These are phyloP conservation scores for Phytophthora pistaciae DNA, from an alignment of 352 stramenopile species.

Conservation along the genomic window DNA sequence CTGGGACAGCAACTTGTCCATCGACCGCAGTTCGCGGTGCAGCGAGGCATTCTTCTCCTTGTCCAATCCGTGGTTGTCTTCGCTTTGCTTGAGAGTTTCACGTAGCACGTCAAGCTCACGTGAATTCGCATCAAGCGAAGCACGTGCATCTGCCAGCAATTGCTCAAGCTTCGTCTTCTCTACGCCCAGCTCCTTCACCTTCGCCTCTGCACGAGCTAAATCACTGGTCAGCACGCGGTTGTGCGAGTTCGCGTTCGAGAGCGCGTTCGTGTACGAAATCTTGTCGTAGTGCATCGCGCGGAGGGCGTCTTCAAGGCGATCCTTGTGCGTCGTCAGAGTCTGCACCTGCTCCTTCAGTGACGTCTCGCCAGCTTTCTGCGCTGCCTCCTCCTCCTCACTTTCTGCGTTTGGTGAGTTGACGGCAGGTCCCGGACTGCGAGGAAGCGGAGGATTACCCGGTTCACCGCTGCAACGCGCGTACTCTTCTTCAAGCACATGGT, in stretches of 20 bases:
- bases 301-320: slow-evolving; percentile 77
- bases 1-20: slow-evolving; percentile 77
- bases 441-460: not conserved
- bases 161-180: slow-evolving; percentile 58
- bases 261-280: slow-evolving; percentile 81
- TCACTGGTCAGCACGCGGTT: slow-evolving; percentile 75
- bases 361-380: slow-evolving; percentile 7
- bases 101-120: slow-evolving; percentile 71
- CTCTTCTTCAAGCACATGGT: slow-evolving; percentile 63
- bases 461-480: slow-evolving; percentile 29
- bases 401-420: slow-evolving; percentile 5
- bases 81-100: slow-evolving; percentile 62
- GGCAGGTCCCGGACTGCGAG: not conserved
- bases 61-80: slow-evolving; percentile 61
- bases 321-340: slow-evolving; percentile 62
- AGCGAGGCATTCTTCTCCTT: slow-evolving; percentile 79
- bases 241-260: slow-evolving; percentile 83
- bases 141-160: slow-evolving; percentile 44
- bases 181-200: slow-evolving; percentile 50
- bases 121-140: slow-evolving; percentile 47
- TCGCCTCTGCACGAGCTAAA: slow-evolving; percentile 62
- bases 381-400: not conserved
- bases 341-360: slow-evolving; percentile 66
- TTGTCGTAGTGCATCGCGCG: slow-evolving; percentile 86
- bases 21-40: slow-evolving; percentile 70